Evolutionary conservation across 108 stramenopile genomes (phyloP), one percentile per base, ranked within the genome.

Genomic region (Skeletonema marinoi): DNA sequence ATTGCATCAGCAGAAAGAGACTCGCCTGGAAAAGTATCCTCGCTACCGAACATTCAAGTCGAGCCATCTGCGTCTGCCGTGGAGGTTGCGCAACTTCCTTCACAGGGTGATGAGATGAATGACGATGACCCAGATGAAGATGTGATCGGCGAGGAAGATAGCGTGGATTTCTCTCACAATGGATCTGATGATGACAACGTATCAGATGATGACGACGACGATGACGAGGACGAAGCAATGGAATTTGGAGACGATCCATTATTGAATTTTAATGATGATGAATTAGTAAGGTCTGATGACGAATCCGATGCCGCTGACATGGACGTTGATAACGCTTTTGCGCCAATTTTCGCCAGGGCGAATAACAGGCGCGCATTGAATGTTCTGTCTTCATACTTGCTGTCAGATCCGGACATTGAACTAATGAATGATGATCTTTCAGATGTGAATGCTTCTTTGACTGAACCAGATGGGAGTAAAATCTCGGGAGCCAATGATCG

Each of bases 201-300:
- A 25, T 25, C 25, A 51, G 89, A 83, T 39, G 89, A 83, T 41
- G 89, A 87, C 60, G 81, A 90, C 60, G 70, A 84, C 42, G 85
- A 58, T 25, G 83, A 83, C 6, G 81, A 85, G 30, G 88, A 92
- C 64, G 89, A 88, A 60, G 88, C 79, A 54, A 90, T 90, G 69
- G 81, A 90, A 58, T 68, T 86, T 58, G 81, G 59, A 42, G 83
- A 78, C 6, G 82, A 83, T 5, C 72, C 29, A 16, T 60, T 60
- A 10, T 29, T 68, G n/a, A 39, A 41, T 36, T 68, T 72, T 19
- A 73, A 83, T 10, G 82, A 83, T 10, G 82, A 83, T 25, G 25
- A 25, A 25, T 25, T 60, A 16, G 19, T 68, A n/a, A 39, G 54
- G 36, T 68, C 77, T 19, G 78, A 83, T 16, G 82, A 83, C 13